Evolutionary conservation across 768 basidiomycete genomes (phyloP).

Genomic region (Leccinum subtestaceum): DNA sequence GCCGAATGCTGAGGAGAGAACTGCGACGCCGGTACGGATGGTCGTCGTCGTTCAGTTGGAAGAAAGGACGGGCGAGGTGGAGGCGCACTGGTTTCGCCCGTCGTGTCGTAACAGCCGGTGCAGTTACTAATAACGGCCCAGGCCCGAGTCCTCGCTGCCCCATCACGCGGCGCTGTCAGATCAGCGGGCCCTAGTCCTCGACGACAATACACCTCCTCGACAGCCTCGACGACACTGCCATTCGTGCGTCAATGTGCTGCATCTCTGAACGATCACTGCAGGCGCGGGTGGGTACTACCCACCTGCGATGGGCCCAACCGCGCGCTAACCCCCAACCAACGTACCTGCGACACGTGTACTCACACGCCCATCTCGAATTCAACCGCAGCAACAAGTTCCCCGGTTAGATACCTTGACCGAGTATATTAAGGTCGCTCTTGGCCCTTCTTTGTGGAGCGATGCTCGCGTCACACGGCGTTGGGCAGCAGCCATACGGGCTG

Average conservation of each 20-base stretch:
- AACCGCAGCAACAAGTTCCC: constrained; percentile 25
- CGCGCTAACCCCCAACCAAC: constrained; percentile 29
- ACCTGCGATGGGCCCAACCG: constrained; percentile 7
- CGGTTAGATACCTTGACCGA: constrained; percentile 12
- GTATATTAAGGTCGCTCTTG: constrained; percentile 6
- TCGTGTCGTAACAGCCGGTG: constrained; percentile 32
- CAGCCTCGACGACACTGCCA: not conserved
- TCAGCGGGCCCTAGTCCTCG: constrained; percentile 7
- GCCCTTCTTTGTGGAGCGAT: constrained; percentile 16
- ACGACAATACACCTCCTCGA: constrained; percentile 7
- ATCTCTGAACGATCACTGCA: not conserved
- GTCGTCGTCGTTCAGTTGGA: constrained; percentile 22
- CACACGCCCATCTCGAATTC: constrained; percentile 31
- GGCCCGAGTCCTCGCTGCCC: constrained; percentile 14
- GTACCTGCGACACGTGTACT: constrained; percentile 32
- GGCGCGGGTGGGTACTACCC: not conserved
- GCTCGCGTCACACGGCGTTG: constrained; percentile 5
- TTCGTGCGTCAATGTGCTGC: not conserved
- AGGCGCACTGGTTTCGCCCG: constrained; percentile 33
- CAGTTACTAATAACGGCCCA: constrained; percentile 28
- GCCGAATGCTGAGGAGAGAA: constrained; percentile 9
- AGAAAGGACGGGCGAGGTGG: constrained; percentile 15
- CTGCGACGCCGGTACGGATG: constrained; percentile 10
- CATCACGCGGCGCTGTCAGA: constrained; percentile 24
- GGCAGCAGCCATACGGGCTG: constrained; percentile 2